Percentiles rank a stretch among this genome's conserved stretches.
Conservation (phyloP, 169 alveolate genomes). For the Cryptosporidium sp. region DNA sequence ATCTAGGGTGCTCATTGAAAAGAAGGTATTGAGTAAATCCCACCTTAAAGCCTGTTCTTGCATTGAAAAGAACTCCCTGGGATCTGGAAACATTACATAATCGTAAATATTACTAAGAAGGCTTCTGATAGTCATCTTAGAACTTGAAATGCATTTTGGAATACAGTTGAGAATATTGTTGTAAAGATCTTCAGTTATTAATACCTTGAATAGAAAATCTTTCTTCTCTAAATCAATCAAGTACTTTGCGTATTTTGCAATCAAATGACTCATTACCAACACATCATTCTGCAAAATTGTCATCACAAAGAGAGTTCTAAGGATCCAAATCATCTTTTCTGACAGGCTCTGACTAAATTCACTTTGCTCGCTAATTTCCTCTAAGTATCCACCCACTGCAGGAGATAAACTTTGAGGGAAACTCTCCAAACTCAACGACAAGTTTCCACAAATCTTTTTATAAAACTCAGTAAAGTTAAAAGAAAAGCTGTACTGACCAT, state of each 20-base stretch:
- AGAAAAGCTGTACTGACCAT: constrained; percentile 81
- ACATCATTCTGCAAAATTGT: constrained; percentile 38
- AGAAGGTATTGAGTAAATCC: constrained; percentile 7
- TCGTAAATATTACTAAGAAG: constrained; percentile 49
- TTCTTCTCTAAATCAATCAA: constrained; percentile 34
- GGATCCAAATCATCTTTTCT: constrained; percentile 32
- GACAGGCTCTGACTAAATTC: not conserved
- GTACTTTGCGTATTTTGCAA: not conserved
- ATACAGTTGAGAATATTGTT: constrained; percentile 45
- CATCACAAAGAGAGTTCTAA: constrained; percentile 50
- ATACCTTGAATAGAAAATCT: constrained; percentile 29
- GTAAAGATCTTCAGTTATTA: constrained; percentile 49
- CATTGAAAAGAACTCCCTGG: constrained; percentile 25
- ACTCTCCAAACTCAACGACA: not conserved
- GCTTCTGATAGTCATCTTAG: constrained; percentile 12
- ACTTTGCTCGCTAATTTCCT: not conserved
- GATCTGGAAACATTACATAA: constrained; percentile 37
- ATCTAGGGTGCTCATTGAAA: not conserved
- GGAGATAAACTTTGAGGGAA: not conserved
- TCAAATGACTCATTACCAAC: not conserved
- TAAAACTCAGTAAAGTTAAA: constrained; percentile 86
- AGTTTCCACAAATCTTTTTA: constrained; percentile 64
- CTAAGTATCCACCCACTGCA: not conserved
- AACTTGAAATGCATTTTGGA: constrained; percentile 21
- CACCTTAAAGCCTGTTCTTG: not conserved